Percentiles rank a stretch among this genome's conserved stretches.
Evolutionary conservation across 441 rosid species (phyloP).

Genomic region (Rhodomyrtus psidioides): DNA sequence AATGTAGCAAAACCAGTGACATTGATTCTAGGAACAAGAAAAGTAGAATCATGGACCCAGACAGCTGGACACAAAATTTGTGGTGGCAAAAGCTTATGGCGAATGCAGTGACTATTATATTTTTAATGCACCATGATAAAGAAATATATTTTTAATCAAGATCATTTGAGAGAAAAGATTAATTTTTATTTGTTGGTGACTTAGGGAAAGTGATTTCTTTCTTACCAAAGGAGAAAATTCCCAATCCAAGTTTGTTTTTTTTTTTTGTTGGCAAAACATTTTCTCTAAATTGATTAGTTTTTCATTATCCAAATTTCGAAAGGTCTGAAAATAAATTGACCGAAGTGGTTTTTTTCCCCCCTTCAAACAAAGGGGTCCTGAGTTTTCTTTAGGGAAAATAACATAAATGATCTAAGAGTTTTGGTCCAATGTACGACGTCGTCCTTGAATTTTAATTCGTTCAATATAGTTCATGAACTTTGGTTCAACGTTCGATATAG

Average conservation of each 20-base stretch:
- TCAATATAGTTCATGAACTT: too few species aligned
- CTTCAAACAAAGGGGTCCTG: neutral
- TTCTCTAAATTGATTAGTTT: neutral
- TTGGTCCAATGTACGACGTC: too few species aligned
- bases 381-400: too few species aligned
- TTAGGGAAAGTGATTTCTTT: neutral
- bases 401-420: too few species aligned
- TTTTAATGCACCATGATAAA: neutral
- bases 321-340: neutral
- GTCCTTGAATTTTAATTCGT: too few species aligned
- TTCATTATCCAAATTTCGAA: fast-evolving
- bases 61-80: too few species aligned
- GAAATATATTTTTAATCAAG: neutral
- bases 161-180: neutral
- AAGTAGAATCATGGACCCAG: neutral
- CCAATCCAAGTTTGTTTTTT: neutral
- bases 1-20: neutral
- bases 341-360: neutral
- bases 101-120: neutral
- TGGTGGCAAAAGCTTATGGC: neutral
- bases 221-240: neutral
- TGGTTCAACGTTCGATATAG: too few species aligned
- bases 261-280: neutral
- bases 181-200: neutral
- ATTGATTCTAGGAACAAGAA: neutral